Percentiles rank a stretch among this genome's conserved stretches.
These are phyloP conservation scores for Phytophthora sansomeana DNA, from an alignment of 352 stramenopile species.

Conservation along the genomic window DNA sequence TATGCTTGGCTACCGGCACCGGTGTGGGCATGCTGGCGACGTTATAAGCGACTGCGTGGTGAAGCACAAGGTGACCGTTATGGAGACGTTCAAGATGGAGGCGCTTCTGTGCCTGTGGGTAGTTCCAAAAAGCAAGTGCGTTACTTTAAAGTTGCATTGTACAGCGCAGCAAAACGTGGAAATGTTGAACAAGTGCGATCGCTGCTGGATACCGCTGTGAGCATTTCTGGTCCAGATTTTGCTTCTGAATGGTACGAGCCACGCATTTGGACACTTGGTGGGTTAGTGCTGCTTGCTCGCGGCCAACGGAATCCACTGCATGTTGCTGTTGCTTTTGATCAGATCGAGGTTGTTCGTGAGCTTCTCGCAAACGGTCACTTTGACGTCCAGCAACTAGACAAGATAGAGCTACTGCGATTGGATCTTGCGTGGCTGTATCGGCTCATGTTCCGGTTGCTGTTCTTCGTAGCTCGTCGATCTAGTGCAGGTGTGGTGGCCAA, in stretches of 20 bases:
- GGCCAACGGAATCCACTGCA: constrained; percentile 79
- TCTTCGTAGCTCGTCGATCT: constrained; percentile 47
- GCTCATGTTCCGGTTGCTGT: constrained; percentile 68
- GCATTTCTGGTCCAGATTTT: constrained; percentile 69
- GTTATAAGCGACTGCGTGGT: constrained; percentile 20
- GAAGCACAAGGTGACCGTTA: constrained; percentile 12
- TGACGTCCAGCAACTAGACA: constrained; percentile 76
- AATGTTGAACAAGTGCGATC: constrained; percentile 60
- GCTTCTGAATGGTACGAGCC: constrained; percentile 68
- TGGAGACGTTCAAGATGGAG: constrained; percentile 8
- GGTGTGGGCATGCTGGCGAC: constrained; percentile 35
- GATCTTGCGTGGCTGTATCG: constrained; percentile 76
- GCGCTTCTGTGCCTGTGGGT: constrained; percentile 5
- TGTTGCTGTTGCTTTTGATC: constrained; percentile 76
- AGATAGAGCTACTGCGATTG: constrained; percentile 77
- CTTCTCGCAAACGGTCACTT: constrained; percentile 66
- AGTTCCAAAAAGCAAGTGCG: constrained; percentile 46
- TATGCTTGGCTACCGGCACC: constrained; percentile 52
- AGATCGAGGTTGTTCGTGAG: constrained; percentile 68
- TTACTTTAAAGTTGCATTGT: constrained; percentile 62
- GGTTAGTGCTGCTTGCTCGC: constrained; percentile 39
- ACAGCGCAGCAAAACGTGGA: constrained; percentile 70
- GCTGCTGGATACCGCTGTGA: constrained; percentile 57
- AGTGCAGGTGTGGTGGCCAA: constrained; percentile 34
- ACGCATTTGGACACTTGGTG: constrained; percentile 26